Percentiles rank a stretch among this genome's conserved stretches.
These are phyloP conservation scores for Sclerotinia subarctica DNA, from an alignment of 2,329 filamentous ascomycete species.

Conservation along the genomic window DNA sequence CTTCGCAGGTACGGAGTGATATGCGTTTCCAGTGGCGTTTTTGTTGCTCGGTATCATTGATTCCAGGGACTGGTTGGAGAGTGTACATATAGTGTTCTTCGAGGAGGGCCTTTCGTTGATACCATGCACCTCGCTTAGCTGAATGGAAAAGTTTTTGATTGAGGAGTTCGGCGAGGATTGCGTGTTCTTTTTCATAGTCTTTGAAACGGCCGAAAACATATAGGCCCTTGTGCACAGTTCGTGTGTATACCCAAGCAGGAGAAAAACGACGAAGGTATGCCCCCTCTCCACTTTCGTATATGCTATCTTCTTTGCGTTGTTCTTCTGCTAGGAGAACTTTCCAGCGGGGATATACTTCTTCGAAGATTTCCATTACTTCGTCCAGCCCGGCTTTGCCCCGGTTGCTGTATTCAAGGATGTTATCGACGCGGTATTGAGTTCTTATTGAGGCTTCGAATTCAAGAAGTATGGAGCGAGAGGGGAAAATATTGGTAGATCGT, in stretches of 20 bases:
- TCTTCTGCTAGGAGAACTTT: slow-evolving; percentile 68
- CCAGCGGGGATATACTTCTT: slow-evolving; percentile 80
- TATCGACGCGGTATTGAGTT: slow-evolving; percentile 78
- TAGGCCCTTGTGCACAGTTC: slow-evolving; percentile 85
- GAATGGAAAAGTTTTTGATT: slow-evolving; percentile 80
- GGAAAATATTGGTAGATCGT: slow-evolving; percentile 84
- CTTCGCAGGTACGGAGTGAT: slow-evolving; percentile 78
- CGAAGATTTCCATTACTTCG: slow-evolving; percentile 67
- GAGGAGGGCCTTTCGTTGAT: slow-evolving; percentile 87
- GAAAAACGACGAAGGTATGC: slow-evolving; percentile 87
- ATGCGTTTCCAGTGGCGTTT: slow-evolving; percentile 80
- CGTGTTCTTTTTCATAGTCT: slow-evolving; percentile 72
- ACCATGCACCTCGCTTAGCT: slow-evolving; percentile 84
- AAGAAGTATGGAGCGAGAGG: slow-evolving; percentile 68
- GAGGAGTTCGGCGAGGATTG: slow-evolving; percentile 71
- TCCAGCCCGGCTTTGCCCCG: slow-evolving; percentile 63
- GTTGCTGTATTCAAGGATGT: slow-evolving; percentile 72
- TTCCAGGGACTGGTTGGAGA: slow-evolving; percentile 39
- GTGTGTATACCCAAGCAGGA: slow-evolving; percentile 88
- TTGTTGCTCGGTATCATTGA: slow-evolving; percentile 51
- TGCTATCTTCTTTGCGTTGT: slow-evolving; percentile 68
- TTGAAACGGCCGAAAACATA: slow-evolving; percentile 79
- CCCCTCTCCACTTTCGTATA: slow-evolving; percentile 81
- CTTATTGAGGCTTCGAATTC: slow-evolving; percentile 88
- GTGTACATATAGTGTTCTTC: slow-evolving; percentile 93